phyloP scores from a whole-genome alignment of 371 early-diverging fungal genomes.

The Batrachochytrium dendrobatidis region DNA sequence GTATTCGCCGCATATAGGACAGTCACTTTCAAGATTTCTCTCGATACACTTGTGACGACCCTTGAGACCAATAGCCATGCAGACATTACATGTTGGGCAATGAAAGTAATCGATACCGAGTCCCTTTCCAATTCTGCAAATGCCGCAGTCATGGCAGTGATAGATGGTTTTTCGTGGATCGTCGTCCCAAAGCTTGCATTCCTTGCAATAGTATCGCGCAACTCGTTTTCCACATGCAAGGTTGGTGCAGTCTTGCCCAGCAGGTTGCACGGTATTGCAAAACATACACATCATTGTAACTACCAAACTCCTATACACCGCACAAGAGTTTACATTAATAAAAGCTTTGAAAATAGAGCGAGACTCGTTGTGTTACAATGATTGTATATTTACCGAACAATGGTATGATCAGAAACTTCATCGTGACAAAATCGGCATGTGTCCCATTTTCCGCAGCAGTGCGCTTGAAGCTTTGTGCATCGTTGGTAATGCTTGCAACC shows the following conservation, averaged over 20 bases:
- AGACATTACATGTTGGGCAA: slow-evolving; percentile 90
- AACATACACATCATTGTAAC: slow-evolving; percentile 90
- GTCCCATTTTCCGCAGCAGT: slow-evolving; percentile 87
- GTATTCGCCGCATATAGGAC: slow-evolving; percentile 97
- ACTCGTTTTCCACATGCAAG: slow-evolving; percentile 52
- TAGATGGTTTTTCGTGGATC: slow-evolving; percentile 75
- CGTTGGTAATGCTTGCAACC: slow-evolving; percentile 96
- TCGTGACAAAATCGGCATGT: slow-evolving; percentile 97
- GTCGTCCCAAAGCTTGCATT: slow-evolving; percentile 93
- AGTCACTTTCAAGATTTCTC: slow-evolving; percentile 82
- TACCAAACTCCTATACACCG: slow-evolving; percentile 48
- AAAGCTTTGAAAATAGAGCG: neutral
- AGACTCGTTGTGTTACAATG: neutral
- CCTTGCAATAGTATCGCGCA: slow-evolving; percentile 83
- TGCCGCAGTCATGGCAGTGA: slow-evolving; percentile 79
- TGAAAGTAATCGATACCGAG: slow-evolving; percentile 82
- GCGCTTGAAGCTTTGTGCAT: slow-evolving; percentile 78
- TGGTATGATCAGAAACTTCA: slow-evolving; percentile 74
- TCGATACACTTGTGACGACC: slow-evolving; percentile 92
- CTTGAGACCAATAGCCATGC: slow-evolving; percentile 69
- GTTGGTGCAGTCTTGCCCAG: slow-evolving; percentile 64
- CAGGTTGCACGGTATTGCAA: slow-evolving; percentile 76
- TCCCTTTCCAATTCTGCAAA: slow-evolving; percentile 87
- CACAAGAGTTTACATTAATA: no score
- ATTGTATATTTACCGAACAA: slow-evolving; percentile 76